Evolutionary conservation across 2,329 filamentous ascomycete genomes (phyloP), one percentile per base, ranked within the genome.

Genomic region (Pseudodiploospora longispora): DNA sequence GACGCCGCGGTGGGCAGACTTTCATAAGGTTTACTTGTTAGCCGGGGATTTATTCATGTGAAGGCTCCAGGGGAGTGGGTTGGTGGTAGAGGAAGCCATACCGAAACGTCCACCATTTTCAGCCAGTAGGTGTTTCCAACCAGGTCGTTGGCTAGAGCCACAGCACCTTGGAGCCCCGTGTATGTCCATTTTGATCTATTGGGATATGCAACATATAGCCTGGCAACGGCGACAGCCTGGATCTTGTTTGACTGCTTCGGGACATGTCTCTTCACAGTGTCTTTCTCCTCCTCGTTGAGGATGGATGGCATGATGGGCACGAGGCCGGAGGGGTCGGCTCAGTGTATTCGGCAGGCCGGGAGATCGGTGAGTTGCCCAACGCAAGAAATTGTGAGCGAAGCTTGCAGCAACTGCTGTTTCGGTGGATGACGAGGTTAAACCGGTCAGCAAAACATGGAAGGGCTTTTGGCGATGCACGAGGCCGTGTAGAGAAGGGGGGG

Each of bases 181-280:
- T 91, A 95, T 29, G 82, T 91, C 93, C 93, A 98, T 89, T 75
- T 80, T 50, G 82, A 78, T 51, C 76, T 78, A 69, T 93, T 80
- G 9, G 93, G 93, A 60, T 95, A 86, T 57, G 91, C 90, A 60
- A 97, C 80, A 67, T 96, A 97, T 55, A 98, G 82, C 61, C 85
- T 84, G 49, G 89, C 91, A 54, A 97, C 90, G 48, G 87, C 93
- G 53, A 95, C 91, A 50, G 90, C 89, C 54, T 94, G 87, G 66
- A 98, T 97, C 75, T 97, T 97, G 80, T 97, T 98, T 58, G 83
- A 82, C 51, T 88, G 80, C 66, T 95, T 96, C 50, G 93, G 91
- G 43, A 98, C 87, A 56, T 84, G 85, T 62, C 93, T 84, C 73
- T 94, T 95, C 67, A 98, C 90, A 49, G 83, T 95, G 70, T 94